Percentiles rank a stretch among this genome's conserved stretches.
Conservation (phyloP, 371 early-diverging fungal species). For the Batkoa obscura region DNA sequence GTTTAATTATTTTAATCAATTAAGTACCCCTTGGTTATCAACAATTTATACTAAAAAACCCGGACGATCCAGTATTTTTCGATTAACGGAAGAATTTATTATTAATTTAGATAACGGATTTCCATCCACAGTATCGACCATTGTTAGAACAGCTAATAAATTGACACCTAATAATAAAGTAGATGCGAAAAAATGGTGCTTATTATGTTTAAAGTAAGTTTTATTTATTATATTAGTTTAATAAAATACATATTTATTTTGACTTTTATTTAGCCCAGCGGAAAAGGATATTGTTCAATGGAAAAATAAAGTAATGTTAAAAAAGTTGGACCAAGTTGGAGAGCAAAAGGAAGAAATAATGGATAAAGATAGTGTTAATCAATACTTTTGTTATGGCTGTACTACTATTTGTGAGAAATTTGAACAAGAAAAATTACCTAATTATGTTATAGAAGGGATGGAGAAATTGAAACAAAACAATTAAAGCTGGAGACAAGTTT, state of each 20-base stretch:
- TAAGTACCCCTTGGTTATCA: slow-evolving; percentile 26
- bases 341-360: too few relatives aligned
- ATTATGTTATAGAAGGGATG: too few relatives aligned
- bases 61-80: slow-evolving; percentile 37
- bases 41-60: slow-evolving; percentile 14
- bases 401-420: too few relatives aligned
- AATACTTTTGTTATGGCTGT: too few relatives aligned
- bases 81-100: slow-evolving; percentile 60
- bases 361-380: too few relatives aligned
- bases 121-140: slow-evolving; percentile 69
- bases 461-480: too few relatives aligned
- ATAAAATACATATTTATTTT: background rate
- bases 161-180: slow-evolving; percentile 26
- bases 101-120: slow-evolving; percentile 59
- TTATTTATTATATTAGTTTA: background rate
- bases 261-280: background rate
- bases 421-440: too few relatives aligned
- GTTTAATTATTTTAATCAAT: slow-evolving; percentile 30
- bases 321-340: background rate
- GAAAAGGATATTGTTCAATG: background rate
- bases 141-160: slow-evolving; percentile 65
- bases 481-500: too few relatives aligned
- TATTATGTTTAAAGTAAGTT: slow-evolving; percentile 30
- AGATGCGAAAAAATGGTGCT: slow-evolving; percentile 21
- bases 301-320: background rate